Base-by-base conservation (phyloP, 805 yeast species). In the Starmerella davenportii region DNA sequence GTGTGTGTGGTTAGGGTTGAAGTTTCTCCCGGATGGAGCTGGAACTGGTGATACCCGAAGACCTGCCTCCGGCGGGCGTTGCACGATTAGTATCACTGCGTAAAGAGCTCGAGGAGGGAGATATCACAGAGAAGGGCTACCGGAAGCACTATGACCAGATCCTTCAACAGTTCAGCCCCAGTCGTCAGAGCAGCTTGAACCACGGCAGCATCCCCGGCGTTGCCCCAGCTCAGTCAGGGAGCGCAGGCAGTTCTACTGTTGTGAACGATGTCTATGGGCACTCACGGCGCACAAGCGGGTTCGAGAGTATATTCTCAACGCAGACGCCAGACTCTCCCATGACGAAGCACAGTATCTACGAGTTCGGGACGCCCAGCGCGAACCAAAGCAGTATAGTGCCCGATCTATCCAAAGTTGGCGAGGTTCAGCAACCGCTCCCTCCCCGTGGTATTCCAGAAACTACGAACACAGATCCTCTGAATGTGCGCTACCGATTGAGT, bases 41-140 rank as follows among this genome's bases (percentile, higher is more conserved):
- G 37, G 54, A 50, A 41, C 44, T 46, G 31, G 38, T 48, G 34
- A 39, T 51, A 14, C 54, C 54, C 5, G 54, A 51, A 13, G 53
- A 50, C n/a, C 51, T 48, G 34, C 53, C 54, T 5, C 41, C 48
- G 18, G 47, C 44, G 25, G 44, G 47, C 5, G 52, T 44, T 16
- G 47, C 51, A 23, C 43, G 50, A 34, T 49, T 51, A 4, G 38
- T 43, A 7, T 48, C 43, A 34, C 46, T 50, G 17, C 47, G 38
- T 14, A 39, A 46, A 21, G 54, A 51, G 42, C 43, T 51, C 8
- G 44, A 61, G 46, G 84, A 78, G 27, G 87, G 82, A 1, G 75
- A 74, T 41, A 60, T 79, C 40, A 78, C 90, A 0, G 75, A 68
- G 35, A 79, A 77, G 51, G 87, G 90, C 2, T 79, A 74, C 52